phyloP scores from a whole-genome alignment of 345 rosid genomes.

The Raphanus raphanistrum region DNA sequence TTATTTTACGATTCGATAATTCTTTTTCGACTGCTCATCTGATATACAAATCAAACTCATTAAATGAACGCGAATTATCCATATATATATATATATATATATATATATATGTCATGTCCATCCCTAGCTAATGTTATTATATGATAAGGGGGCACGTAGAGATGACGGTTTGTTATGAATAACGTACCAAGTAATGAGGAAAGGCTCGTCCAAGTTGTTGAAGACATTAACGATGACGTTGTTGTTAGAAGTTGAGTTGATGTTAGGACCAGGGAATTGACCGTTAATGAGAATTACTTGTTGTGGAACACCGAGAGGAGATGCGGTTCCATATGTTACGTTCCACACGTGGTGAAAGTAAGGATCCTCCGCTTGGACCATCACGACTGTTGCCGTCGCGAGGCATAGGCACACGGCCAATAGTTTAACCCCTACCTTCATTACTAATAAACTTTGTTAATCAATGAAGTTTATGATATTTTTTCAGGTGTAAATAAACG shows the following conservation, averaged over 20 bases:
- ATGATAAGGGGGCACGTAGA: not conserved
- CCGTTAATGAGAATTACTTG: conserved; percentile 71
- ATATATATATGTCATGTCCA: no score
- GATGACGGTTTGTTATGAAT: not conserved
- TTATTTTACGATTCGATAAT: not conserved
- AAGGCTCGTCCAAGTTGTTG: conserved; percentile 70
- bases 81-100: no score
- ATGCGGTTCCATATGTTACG: conserved; percentile 66
- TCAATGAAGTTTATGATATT: not conserved
- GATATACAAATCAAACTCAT: not conserved
- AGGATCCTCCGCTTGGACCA: conserved; percentile 66
- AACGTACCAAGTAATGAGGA: conserved; percentile 63
- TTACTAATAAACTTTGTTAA: conserved; percentile 1
- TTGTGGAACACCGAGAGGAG: conserved; percentile 76
- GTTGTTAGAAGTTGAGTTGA: conserved; percentile 35
- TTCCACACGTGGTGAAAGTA: conserved; percentile 69
- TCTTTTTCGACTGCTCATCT: not conserved
- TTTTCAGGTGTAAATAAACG: not conserved
- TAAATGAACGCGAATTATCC: not conserved
- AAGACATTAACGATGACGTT: conserved; percentile 69
- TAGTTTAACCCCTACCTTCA: conserved; percentile 39
- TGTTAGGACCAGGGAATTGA: conserved; percentile 73
- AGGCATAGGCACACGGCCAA: conserved; percentile 37
- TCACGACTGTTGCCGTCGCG: conserved; percentile 24
- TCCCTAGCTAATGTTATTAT: not conserved